Percentiles rank a stretch among this genome's conserved stretches.
phyloP scores from a whole-genome alignment of 1,284 basidiomycete species.

The Apiotrichum brassicae region DNA sequence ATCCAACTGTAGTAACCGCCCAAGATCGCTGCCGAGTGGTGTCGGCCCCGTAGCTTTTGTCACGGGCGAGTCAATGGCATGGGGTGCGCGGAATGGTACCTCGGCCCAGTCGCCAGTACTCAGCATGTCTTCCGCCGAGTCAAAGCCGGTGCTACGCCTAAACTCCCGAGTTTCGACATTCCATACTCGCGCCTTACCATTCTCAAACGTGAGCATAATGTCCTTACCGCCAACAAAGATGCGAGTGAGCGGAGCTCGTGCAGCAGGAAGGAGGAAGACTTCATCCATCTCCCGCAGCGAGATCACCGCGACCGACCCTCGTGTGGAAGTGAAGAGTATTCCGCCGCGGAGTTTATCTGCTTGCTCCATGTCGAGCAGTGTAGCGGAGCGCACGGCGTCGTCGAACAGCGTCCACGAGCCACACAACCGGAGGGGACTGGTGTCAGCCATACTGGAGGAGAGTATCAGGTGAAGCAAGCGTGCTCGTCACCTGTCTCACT shows the following conservation, averaged over 20 bases:
- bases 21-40: conserved; percentile 11
- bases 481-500: too few relatives aligned
- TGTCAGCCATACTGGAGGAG: too few relatives aligned
- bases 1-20: conserved; percentile 25
- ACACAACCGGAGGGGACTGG: conserved; percentile 24
- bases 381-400: conserved; percentile 44
- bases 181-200: conserved; percentile 77
- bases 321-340: conserved; percentile 64
- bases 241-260: conserved; percentile 58
- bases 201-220: conserved; percentile 68
- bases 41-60: conserved; percentile 11
- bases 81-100: conserved; percentile 49
- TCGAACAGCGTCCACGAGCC: conserved; percentile 44
- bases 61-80: conserved; percentile 3
- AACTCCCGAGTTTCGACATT: conserved; percentile 79
- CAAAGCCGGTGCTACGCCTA: conserved; percentile 68
- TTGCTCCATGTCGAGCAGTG: conserved; percentile 22
- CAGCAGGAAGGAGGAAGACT: conserved; percentile 70
- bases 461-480: too few relatives aligned
- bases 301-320: conserved; percentile 76
- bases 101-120: conserved; percentile 63
- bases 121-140: conserved; percentile 71
- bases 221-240: conserved; percentile 66
- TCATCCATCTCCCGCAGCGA: conserved; percentile 68
- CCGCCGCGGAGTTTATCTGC: conserved; percentile 62